phyloP scores from a whole-genome alignment of 202 grass and related monocot genomes.

The Tripidium arundinaceum region DNA sequence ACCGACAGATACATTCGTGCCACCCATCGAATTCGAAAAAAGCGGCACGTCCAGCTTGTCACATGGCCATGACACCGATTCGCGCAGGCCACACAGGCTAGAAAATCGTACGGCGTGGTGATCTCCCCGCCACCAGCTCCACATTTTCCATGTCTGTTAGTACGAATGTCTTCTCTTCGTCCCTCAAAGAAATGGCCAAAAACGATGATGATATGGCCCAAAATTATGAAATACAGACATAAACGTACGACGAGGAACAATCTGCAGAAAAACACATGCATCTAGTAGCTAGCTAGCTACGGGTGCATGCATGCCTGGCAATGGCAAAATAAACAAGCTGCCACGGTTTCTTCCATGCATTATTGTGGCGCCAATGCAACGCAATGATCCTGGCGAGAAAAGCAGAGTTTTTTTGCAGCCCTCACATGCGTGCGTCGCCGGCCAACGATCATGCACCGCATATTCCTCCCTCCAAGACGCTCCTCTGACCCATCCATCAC shows the following conservation, averaged over 20 bases:
- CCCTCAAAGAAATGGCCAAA: no score
- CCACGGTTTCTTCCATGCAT: not conserved
- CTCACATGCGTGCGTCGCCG: not conserved
- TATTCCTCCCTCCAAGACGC: not conserved
- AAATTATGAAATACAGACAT: not conserved
- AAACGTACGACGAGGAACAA: not conserved
- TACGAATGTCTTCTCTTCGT: no score
- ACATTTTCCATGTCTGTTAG: slow-evolving; percentile 2
- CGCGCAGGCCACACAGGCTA: not conserved
- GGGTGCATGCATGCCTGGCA: no score
- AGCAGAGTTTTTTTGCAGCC: not conserved
- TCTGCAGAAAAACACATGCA: not conserved
- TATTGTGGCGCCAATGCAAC: not conserved
- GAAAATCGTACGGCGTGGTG: slow-evolving; percentile 8
- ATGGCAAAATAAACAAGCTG: not conserved
- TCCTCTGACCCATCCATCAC: not conserved
- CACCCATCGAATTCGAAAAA: not conserved
- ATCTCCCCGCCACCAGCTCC: not conserved
- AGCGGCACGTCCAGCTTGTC: slow-evolving; percentile 8
- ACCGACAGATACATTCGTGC: not conserved
- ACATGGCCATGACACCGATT: not conserved
- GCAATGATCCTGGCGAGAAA: not conserved
- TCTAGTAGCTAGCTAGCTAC: not conserved
- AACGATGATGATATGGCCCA: not conserved
- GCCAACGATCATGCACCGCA: not conserved